Base-by-base conservation (phyloP, 1,139 yeast species). In the Meyerozyma carpophila region DNA sequence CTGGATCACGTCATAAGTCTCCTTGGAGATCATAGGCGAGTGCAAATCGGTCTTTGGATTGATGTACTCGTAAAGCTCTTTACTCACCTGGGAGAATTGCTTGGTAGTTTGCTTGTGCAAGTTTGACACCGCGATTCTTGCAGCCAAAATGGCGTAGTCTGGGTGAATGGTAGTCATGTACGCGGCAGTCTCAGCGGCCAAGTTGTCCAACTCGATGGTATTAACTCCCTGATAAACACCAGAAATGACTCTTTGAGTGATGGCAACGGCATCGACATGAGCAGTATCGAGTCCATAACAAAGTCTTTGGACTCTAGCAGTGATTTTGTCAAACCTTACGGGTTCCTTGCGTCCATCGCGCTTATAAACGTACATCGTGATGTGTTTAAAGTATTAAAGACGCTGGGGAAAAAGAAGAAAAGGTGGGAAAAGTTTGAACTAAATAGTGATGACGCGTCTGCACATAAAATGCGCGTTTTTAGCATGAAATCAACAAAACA, bases 101-200 rank as follows among this genome's bases (percentile, higher is more conserved):
- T 89, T 88, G 55, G 91, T 86, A 45, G 98, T 91, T 70, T 87
- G 95, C 66, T 88, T 90, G 73, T 91, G 97, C 61, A 91, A 75
- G 65, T 89, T 88, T 39, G 95, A 84, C 41, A 91, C 86, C 32
- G 96, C 96, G 49, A 93, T 83, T 68, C 98, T 83, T 28, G 98
- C 98, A 42, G 97, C 98, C 54, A 93, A 77, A 38, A 82, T 81
- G 40, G 97, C 96, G 58, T 93, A 91, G 67, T 93, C 98, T 20
- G 98, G 98, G 64, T 93, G 98, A 48, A 85, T 81, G 16, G 98
- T 93, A 49, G 97, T 88, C 96, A 91, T 85, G 58, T 87, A 85
- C 37, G 98, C 98, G 46, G 97, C 94, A 36, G 98, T 90, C 68
- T 93, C 98, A 37, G 97, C 96, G 41, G 96, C 95, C 56, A 93